Percentiles rank a stretch among this genome's conserved stretches.
Evolutionary conservation across 345 rosid genomes (phyloP).

Genomic region (Populus deltoides): DNA sequence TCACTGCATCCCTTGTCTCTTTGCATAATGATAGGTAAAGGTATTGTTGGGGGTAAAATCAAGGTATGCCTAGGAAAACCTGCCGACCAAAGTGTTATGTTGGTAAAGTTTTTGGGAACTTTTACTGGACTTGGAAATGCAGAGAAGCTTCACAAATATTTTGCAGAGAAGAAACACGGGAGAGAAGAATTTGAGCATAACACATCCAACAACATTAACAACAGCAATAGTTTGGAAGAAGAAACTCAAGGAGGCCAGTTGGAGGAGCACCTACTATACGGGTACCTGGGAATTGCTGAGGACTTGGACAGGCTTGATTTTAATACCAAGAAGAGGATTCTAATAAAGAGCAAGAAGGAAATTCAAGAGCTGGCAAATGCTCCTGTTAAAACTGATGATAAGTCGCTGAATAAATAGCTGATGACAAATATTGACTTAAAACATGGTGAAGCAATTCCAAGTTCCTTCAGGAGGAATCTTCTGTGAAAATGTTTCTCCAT

Average conservation of each 20-base stretch:
- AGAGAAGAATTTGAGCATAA: slow-evolving; percentile 39
- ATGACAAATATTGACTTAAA: not conserved
- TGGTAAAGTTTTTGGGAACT: slow-evolving; percentile 48
- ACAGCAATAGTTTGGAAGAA: slow-evolving; percentile 5
- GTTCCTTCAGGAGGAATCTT: not conserved
- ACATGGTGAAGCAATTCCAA: not conserved
- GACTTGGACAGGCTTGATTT: slow-evolving; percentile 56
- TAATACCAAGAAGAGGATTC: slow-evolving; percentile 39
- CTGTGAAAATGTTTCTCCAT: not conserved
- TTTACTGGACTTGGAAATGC: slow-evolving; percentile 49
- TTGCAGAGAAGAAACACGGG: slow-evolving; percentile 39
- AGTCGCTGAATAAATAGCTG: not conserved
- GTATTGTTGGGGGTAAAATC: slow-evolving; percentile 47
- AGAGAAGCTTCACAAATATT: slow-evolving; percentile 44
- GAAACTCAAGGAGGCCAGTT: slow-evolving; percentile 28
- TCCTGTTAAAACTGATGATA: slow-evolving; percentile 45
- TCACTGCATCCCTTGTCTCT: not conserved
- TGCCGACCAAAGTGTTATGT: slow-evolving; percentile 50
- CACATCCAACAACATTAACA: slow-evolving; percentile 14
- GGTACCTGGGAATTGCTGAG: slow-evolving; percentile 53
- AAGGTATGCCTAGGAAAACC: slow-evolving; percentile 52
- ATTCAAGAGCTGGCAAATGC: slow-evolving; percentile 55
- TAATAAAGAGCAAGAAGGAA: slow-evolving; percentile 52
- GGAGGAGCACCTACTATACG: slow-evolving; percentile 42
- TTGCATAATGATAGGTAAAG: slow-evolving; percentile 38